Evolutionary conservation across 164 flowering plant genomes (phyloP).

Genomic region (Nymphaea thermarum): DNA sequence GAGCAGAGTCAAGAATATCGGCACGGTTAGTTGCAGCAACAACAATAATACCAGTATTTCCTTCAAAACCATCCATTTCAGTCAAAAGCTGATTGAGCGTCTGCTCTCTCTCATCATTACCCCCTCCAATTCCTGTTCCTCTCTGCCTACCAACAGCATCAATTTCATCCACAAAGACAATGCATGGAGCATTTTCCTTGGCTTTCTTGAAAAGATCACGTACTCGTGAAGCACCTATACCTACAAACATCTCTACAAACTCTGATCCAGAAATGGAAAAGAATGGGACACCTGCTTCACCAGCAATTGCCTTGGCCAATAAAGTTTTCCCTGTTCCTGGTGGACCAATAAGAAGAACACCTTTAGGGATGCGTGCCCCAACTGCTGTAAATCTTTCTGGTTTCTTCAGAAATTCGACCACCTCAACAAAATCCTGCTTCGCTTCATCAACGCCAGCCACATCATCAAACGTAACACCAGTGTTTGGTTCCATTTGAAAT

Average conservation of each 20-base stretch:
- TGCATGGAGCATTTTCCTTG: slow-evolving; percentile 48
- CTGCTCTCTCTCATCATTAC: slow-evolving; percentile 64
- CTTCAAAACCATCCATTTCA: slow-evolving; percentile 70
- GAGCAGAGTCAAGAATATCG: slow-evolving; percentile 56
- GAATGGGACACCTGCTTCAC: slow-evolving; percentile 79
- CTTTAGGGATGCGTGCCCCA: slow-evolving; percentile 66
- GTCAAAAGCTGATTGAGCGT: slow-evolving; percentile 60
- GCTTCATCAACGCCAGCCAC: slow-evolving; percentile 78
- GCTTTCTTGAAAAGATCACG: slow-evolving; percentile 64
- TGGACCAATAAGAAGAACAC: slow-evolving; percentile 54
- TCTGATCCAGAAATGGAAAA: slow-evolving; percentile 61
- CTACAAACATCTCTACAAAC: slow-evolving; percentile 76
- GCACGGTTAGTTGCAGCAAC: slow-evolving; percentile 73
- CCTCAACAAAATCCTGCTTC: slow-evolving; percentile 61
- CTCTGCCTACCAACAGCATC: slow-evolving; percentile 72
- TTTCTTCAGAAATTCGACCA: slow-evolving; percentile 49
- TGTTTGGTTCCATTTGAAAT: slow-evolving; percentile 68
- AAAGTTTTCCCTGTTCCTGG: slow-evolving; percentile 71
- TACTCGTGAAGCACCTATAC: slow-evolving; percentile 67
- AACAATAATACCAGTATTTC: slow-evolving; percentile 58
- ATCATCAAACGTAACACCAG: slow-evolving; percentile 66
- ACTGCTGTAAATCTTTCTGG: slow-evolving; percentile 56
- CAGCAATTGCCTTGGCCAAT: slow-evolving; percentile 67
- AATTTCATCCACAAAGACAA: slow-evolving; percentile 67
- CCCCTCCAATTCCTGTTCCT: slow-evolving; percentile 74